phyloP scores from a whole-genome alignment of 83 land plant genomes.

The Picea abies region DNA sequence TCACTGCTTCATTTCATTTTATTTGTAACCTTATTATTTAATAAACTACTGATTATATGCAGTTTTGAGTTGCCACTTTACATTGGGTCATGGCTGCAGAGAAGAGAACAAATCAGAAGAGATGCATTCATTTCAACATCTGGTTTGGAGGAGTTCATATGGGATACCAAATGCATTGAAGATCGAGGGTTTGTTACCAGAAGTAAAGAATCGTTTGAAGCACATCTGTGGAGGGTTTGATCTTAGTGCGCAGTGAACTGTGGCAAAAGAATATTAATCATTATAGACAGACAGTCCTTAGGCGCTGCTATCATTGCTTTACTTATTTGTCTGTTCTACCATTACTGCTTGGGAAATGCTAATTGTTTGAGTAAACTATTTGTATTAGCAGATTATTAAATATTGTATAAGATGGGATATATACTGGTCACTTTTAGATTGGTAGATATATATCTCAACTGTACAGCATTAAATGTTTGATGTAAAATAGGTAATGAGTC shows the following conservation, averaged over 20 bases:
- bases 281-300: not conserved
- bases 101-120: not conserved
- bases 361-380: too few relatives aligned
- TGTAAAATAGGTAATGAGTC: too few relatives aligned
- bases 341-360: too few relatives aligned
- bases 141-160: too few relatives aligned
- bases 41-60: not conserved
- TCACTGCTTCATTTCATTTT: not conserved
- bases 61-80: too few relatives aligned
- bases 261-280: not conserved
- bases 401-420: too few relatives aligned
- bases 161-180: not conserved
- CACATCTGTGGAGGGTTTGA: not conserved
- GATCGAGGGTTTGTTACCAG: not conserved
- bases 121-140: not conserved
- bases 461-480: too few relatives aligned
- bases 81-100: not conserved
- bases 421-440: too few relatives aligned
- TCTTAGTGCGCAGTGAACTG: not conserved
- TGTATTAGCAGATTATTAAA: too few relatives aligned
- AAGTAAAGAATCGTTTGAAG: not conserved
- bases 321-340: too few relatives aligned
- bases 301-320: not conserved
- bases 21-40: not conserved
- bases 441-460: too few relatives aligned